Conservation (phyloP, 441 rosid species). For the Erodium trifolium region DNA sequence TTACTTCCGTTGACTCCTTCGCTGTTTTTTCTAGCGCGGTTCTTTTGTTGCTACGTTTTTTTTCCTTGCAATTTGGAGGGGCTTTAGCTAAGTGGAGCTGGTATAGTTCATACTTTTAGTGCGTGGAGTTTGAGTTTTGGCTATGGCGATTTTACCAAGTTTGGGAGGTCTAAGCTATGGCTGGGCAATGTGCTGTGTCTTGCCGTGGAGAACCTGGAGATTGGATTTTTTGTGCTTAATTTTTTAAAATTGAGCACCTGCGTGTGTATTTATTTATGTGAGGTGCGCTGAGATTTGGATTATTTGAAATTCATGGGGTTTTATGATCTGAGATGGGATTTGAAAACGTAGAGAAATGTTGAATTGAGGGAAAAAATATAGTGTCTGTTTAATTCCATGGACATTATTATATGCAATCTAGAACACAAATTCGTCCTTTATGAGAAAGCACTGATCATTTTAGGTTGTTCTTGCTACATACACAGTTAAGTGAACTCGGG, state of each 20-base stretch:
- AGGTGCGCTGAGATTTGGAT: background rate
- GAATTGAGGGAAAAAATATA: background rate
- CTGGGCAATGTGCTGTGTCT: constrained; percentile 8
- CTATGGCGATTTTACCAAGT: background rate
- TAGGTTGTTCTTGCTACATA: background rate
- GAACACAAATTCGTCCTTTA: too few relatives aligned
- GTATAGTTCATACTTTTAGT: background rate
- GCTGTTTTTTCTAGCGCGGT: background rate
- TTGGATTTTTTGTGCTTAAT: background rate
- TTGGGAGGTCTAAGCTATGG: constrained; percentile 4
- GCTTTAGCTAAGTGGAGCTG: background rate
- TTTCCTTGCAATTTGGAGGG: too few relatives aligned
- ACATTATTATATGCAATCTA: background rate
- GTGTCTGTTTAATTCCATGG: background rate
- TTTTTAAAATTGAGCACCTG: background rate
- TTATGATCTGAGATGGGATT: background rate
- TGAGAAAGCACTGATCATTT: background rate
- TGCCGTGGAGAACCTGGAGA: background rate
- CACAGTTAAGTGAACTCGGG: background rate
- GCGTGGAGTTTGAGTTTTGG: constrained; percentile 2
- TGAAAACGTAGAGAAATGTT: background rate
- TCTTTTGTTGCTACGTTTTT: too few relatives aligned
- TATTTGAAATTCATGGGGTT: background rate
- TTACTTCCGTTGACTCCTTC: constrained; percentile 11
- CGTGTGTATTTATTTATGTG: background rate